A percentile compares a stretch with the other conserved stretches of the same genome.
Evolutionary conservation across 164 flowering plant genomes (phyloP).

Genomic region (Vitis riparia): DNA sequence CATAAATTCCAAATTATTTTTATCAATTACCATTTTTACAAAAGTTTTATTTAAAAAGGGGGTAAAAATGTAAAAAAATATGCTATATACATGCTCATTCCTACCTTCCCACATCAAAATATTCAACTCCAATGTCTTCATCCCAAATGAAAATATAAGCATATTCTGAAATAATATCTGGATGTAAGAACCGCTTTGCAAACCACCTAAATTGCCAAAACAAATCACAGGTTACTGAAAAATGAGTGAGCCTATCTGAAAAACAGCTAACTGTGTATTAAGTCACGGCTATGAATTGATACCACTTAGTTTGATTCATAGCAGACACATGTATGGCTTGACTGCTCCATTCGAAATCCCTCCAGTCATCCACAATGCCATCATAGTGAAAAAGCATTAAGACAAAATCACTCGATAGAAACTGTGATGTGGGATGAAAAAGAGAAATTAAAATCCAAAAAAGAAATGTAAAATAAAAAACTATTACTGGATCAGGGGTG

Average conservation of each 20-base stretch:
- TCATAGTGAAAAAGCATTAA: conserved; percentile 57
- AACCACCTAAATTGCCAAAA: conserved; percentile 32
- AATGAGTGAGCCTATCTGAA: no score
- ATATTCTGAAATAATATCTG: conserved; percentile 38
- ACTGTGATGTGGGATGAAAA: conserved; percentile 24
- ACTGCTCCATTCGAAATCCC: conserved; percentile 35
- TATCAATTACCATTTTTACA: no score
- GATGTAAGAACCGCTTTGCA: conserved; percentile 44
- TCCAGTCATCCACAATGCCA: conserved; percentile 43
- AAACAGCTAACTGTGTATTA: background rate
- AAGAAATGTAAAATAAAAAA: background rate
- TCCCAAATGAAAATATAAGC: conserved; percentile 45
- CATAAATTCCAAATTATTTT: no score
- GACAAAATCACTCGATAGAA: conserved; percentile 27
- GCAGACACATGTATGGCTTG: conserved; percentile 41
- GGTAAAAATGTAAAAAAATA: no score
- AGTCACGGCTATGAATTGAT: background rate
- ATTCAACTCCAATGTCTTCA: conserved; percentile 40
- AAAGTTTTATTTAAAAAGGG: no score
- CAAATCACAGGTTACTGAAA: background rate
- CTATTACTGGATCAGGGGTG: no score
- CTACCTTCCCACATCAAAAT: conserved; percentile 35
- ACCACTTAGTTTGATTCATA: conserved; percentile 51
- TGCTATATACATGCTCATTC: background rate
- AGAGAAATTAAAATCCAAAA: background rate